phyloP scores from a whole-genome alignment of 257 asterid genomes.

The Lycium ferocissimum region DNA sequence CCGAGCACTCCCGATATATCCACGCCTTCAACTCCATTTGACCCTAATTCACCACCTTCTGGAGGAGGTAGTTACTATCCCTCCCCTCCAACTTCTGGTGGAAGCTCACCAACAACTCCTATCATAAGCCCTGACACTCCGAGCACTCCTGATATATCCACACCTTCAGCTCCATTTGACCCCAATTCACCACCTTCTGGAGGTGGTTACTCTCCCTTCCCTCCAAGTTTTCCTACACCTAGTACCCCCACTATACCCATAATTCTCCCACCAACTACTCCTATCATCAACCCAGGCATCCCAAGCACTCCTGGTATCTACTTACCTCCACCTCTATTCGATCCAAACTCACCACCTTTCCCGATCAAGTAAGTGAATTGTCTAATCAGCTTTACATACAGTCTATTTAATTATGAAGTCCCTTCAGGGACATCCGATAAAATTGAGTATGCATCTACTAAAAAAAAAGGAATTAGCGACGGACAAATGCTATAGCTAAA shows the following conservation, averaged over 20 bases:
- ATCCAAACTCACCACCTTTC: conserved; percentile 73
- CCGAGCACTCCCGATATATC: conserved; percentile 52
- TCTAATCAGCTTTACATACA: neutral
- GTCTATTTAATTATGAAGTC: neutral
- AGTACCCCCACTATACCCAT: conserved; percentile 34
- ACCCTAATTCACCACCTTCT: conserved; percentile 84
- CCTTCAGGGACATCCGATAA: neutral
- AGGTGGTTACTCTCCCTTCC: neutral
- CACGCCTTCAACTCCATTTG: conserved; percentile 69
- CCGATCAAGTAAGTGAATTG: conserved; percentile 58
- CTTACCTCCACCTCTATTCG: conserved; percentile 60
- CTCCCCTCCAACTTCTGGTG: conserved; percentile 22
- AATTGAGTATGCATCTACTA: neutral
- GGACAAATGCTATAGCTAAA: too few species aligned
- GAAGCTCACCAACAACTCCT: conserved; percentile 45
- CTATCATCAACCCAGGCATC: conserved; percentile 44
- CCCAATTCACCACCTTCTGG: conserved; percentile 80
- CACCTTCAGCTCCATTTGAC: conserved; percentile 74
- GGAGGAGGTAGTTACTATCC: neutral
- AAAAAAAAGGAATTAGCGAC: too few species aligned
- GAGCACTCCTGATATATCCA: conserved; percentile 46
- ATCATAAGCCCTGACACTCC: conserved; percentile 39
- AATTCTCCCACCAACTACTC: conserved; percentile 43
- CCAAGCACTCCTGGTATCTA: conserved; percentile 52
- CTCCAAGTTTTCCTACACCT: conserved; percentile 17